Conservation (phyloP, 306 rosid genomes). For the Elaeagnus macrophylla region DNA sequence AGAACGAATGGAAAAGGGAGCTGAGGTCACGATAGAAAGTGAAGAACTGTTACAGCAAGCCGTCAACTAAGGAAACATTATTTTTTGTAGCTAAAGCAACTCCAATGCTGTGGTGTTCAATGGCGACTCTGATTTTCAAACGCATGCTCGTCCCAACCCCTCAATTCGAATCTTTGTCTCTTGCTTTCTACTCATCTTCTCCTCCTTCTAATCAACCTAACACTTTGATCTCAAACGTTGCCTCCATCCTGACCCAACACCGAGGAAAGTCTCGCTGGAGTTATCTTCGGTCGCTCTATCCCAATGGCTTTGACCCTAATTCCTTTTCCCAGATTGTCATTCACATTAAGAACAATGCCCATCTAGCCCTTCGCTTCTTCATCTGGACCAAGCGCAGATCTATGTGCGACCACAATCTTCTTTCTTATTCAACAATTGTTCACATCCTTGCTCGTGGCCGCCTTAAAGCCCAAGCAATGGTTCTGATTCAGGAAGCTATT, state of each 20-base stretch:
- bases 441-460: slow-evolving; percentile 70
- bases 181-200: slow-evolving; percentile 16
- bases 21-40: too few relatives aligned
- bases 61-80: too few relatives aligned
- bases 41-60: too few relatives aligned
- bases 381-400: slow-evolving; percentile 47
- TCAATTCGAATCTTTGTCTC: slow-evolving; percentile 6
- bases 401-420: slow-evolving; percentile 51
- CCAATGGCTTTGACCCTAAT: slow-evolving; percentile 37
- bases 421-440: slow-evolving; percentile 52
- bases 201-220: slow-evolving; percentile 7
- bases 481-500: slow-evolving; percentile 36
- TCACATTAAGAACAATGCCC: slow-evolving; percentile 53
- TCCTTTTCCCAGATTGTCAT: slow-evolving; percentile 54
- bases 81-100: background rate
- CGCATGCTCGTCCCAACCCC: slow-evolving; percentile 13
- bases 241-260: slow-evolving; percentile 50
- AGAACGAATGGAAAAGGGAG: too few relatives aligned
- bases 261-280: slow-evolving; percentile 80
- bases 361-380: slow-evolving; percentile 64
- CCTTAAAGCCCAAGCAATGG: slow-evolving; percentile 43
- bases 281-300: slow-evolving; percentile 40
- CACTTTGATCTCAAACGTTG: slow-evolving; percentile 23
- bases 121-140: slow-evolving; percentile 30
- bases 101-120: background rate